These are phyloP conservation scores for Hericium alpestre DNA, from an alignment of 768 basidiomycete genomes.

Conservation along the genomic window DNA sequence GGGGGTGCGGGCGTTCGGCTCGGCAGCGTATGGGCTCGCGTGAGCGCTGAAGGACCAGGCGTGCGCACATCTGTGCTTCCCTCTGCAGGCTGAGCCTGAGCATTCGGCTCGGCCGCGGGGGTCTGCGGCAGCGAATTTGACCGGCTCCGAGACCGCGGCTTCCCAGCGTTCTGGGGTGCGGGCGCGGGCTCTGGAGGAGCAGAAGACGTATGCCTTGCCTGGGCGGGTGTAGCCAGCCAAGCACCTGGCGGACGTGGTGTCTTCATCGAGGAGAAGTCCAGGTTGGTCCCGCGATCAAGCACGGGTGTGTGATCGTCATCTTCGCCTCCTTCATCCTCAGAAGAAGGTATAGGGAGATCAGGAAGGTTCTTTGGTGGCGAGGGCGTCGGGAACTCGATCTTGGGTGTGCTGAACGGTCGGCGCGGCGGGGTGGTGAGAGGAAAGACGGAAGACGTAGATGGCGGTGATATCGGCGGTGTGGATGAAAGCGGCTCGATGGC, in stretches of 20 bases:
- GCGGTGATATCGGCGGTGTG: constrained; percentile 9
- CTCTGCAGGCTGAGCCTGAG: neutral
- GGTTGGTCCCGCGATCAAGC: neutral
- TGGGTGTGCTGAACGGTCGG: constrained; percentile 29
- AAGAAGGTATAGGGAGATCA: constrained; percentile 54
- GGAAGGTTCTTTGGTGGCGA: constrained; percentile 50
- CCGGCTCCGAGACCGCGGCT: constrained; percentile 1
- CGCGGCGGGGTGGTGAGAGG: constrained; percentile 35
- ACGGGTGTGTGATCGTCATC: constrained; percentile 20
- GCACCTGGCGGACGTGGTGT: constrained; percentile 38
- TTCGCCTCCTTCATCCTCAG: constrained; percentile 34
- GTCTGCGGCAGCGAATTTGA: constrained; percentile 13
- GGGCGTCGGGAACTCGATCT: constrained; percentile 46
- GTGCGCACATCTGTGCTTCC: too few relatives aligned
- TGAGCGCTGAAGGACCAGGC: constrained; percentile 2
- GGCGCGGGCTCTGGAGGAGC: constrained; percentile 4
- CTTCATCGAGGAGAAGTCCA: constrained; percentile 26
- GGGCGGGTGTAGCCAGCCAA: constrained; percentile 32
- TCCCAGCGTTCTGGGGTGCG: neutral
- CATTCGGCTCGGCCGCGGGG: neutral
- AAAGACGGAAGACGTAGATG: constrained; percentile 13
- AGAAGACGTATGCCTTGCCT: constrained; percentile 14
- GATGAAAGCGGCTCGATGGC: neutral
- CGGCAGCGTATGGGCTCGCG: constrained; percentile 6
- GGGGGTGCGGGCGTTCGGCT: constrained; percentile 36